These are phyloP conservation scores for Barnettozyma wickerhamii DNA, from an alignment of 805 yeast genomes.

Conservation along the genomic window DNA sequence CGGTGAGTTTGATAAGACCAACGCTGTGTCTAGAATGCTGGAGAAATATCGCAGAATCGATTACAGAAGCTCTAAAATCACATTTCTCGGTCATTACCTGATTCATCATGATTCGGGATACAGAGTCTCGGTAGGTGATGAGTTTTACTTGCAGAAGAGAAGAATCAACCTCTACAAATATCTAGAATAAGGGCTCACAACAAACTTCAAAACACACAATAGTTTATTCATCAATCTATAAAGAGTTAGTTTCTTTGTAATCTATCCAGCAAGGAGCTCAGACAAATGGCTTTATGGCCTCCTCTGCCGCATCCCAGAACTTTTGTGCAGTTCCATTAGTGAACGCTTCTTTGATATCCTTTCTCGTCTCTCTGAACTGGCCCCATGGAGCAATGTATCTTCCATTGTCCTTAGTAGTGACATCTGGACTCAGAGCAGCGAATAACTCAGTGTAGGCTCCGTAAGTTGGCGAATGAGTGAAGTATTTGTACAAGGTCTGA, in stretches of 20 bases:
- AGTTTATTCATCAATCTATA: no score
- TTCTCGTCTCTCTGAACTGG: constrained; percentile 29
- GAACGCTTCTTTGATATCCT: constrained; percentile 32
- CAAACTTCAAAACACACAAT: no score
- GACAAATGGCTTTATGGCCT: constrained; percentile 12
- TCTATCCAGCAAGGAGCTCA: no score
- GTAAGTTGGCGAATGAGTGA: constrained; percentile 14
- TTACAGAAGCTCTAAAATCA: constrained; percentile 7
- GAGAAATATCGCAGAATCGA: constrained; percentile 15
- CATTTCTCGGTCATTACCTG: constrained; percentile 17
- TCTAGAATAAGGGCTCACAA: not conserved
- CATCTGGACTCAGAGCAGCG: constrained; percentile 36
- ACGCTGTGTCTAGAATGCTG: constrained; percentile 12
- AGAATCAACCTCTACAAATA: constrained; percentile 4
- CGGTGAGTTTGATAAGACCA: constrained; percentile 16
- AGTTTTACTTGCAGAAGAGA: constrained; percentile 11
- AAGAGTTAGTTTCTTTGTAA: no score
- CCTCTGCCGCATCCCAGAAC: constrained; percentile 33
- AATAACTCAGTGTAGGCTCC: constrained; percentile 44
- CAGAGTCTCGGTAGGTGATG: constrained; percentile 14
- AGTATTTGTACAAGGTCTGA: not conserved
- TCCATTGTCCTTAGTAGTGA: constrained; percentile 30
- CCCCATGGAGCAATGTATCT: constrained; percentile 40
- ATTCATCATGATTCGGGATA: constrained; percentile 19
- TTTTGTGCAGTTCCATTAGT: constrained; percentile 29